Evolutionary conservation across 2,329 filamentous ascomycete species (phyloP), one percentile per base, ranked within the genome.

Genomic region (Chalaropsis thielavioides): DNA sequence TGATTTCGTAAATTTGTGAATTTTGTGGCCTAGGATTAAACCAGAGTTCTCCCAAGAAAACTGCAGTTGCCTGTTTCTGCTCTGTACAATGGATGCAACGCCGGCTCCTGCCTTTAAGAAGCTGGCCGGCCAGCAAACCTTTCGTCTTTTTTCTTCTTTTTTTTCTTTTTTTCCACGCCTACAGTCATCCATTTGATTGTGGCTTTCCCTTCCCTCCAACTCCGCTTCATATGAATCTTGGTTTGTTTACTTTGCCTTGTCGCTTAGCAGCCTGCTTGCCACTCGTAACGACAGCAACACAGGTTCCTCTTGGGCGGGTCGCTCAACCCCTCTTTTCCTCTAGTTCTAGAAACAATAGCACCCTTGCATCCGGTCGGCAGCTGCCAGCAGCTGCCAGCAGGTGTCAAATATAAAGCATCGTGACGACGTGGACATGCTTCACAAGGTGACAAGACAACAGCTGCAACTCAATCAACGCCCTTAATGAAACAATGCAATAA

Each of bases 41-140:
- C 54, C 54, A 58, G 54, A 58, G 54, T 58, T 58, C 27, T 58
- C 54, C 54, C 54, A 58, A 38, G 27, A 31, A 58, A 38, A 31
- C 15, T 19, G 54, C 54, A 58, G 54, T 58, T 58, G 10, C 54
- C 31, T 35, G n/a, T 38, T 58, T 31, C 24, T 17, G 6, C 54
- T 58, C 27, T 38, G 43, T 17, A 38, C 54, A 58, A 19, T 58
- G 54, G 27, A 58, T 58, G 54, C 54, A 58, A 58, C 27, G 2
- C 7, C 54, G 31, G 54, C 15, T 58, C 27, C 31, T 58, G 24
- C 17, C 27, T 35, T 8, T 19, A 58, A 38, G 31, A 51, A 24
- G 46, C 22, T 27, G 24, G 6, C n/a, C 44, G 11, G 44, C 24
- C 19, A 22, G 46, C 46, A 51, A 17, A 49, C 3, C 43, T 6